Evolutionary conservation across 208 protist genomes (phyloP).

Genomic region (Acanthamoeba healyi): DNA sequence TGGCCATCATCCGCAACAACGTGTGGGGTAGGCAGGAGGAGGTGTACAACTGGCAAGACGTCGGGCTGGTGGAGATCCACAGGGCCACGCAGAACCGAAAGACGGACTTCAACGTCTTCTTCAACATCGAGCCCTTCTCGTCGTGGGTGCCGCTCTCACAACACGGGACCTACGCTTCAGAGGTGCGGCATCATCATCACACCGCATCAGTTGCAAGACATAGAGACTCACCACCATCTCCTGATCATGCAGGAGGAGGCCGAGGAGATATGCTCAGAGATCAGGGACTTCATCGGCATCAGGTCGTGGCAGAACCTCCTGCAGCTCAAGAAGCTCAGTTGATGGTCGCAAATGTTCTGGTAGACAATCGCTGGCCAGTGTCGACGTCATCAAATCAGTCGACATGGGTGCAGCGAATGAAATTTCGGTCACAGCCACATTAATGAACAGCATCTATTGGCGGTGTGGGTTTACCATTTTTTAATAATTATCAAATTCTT

Average conservation of each 20-base stretch:
- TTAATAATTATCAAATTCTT: neutral
- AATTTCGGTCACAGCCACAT: neutral
- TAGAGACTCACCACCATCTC: too few relatives aligned
- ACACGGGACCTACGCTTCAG: slow-evolving; percentile 32
- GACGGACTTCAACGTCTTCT: slow-evolving; percentile 26
- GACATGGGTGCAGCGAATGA: neutral
- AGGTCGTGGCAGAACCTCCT: neutral
- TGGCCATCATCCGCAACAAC: slow-evolving; percentile 18
- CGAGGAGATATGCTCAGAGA: slow-evolving; percentile 41
- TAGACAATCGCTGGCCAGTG: too few relatives aligned
- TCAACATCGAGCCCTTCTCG: slow-evolving; percentile 22
- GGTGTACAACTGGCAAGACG: slow-evolving; percentile 10
- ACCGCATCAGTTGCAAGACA: too few relatives aligned
- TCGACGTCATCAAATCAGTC: too few relatives aligned
- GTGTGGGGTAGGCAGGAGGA: neutral
- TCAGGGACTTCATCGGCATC: slow-evolving; percentile 8
- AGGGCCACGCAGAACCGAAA: slow-evolving; percentile 45
- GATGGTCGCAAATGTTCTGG: too few relatives aligned
- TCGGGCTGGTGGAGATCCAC: slow-evolving; percentile 44
- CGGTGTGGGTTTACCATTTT: neutral
- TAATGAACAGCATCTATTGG: neutral
- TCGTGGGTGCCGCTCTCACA: slow-evolving; percentile 9
- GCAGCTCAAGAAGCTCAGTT: slow-evolving; percentile 49
- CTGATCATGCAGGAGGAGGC: neutral
- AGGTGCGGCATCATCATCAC: neutral